Evolutionary conservation across 2,329 filamentous ascomycete species (phyloP).

Genomic region (Alternaria arborescens): DNA sequence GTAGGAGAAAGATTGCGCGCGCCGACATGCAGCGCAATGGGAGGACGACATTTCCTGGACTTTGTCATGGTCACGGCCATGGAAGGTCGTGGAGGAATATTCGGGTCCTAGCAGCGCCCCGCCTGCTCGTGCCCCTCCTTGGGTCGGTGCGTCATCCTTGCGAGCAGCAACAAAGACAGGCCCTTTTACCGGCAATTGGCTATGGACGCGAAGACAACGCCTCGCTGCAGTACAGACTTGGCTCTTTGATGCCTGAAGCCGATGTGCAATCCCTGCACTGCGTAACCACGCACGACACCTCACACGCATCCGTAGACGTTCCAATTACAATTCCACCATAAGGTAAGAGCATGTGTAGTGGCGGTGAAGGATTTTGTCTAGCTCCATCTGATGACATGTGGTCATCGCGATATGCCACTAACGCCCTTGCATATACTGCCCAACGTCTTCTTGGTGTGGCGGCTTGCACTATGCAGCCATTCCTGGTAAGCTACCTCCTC

Average conservation of each 20-base stretch:
- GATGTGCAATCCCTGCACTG: conserved; percentile 26
- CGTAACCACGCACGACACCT: conserved; percentile 35
- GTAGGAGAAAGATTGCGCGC: conserved; percentile 21
- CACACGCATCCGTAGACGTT: conserved; percentile 29
- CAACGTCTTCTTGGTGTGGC: not conserved
- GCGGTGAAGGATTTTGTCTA: conserved; percentile 32
- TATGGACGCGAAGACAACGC: conserved; percentile 32
- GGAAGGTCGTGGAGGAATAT: conserved; percentile 37
- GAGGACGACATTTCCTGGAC: conserved; percentile 22
- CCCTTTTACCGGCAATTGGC: conserved; percentile 34
- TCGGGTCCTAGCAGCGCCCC: conserved; percentile 38
- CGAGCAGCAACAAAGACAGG: conserved; percentile 25
- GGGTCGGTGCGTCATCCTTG: conserved; percentile 40
- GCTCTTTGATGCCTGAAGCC: conserved; percentile 31
- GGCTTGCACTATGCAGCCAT: not conserved
- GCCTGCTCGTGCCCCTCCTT: conserved; percentile 36
- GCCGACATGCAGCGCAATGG: conserved; percentile 23
- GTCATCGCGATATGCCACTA: conserved; percentile 25
- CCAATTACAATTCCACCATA: conserved; percentile 27
- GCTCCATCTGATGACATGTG: conserved; percentile 29
- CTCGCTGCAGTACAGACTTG: conserved; percentile 32
- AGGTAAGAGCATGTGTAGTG: conserved; percentile 22
- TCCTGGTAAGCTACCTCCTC: conserved; percentile 4
- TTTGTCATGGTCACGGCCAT: conserved; percentile 23
- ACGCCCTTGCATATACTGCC: conserved; percentile 10